Base-by-base conservation (phyloP, 768 basidiomycete genomes). In the Pisolithus marmoratus region DNA sequence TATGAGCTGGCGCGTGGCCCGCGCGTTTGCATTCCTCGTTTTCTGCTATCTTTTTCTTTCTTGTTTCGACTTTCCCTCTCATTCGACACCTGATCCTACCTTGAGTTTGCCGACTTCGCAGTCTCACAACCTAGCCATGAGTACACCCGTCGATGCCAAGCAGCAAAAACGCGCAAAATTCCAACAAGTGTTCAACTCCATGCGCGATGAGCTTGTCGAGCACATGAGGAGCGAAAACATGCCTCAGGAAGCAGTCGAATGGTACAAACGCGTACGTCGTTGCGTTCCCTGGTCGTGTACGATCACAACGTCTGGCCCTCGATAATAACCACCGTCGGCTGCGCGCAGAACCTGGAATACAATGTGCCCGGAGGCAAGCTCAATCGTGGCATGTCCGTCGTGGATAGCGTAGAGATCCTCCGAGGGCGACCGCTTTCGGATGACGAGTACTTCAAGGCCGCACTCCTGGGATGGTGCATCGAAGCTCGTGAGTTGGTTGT, bases 311-410 rank as follows among this genome's bases (percentile, higher is more conserved):
- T 34, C 34, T 34, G 12, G 4, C 34, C 4, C 12, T 14, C 34
- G 34, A 34, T 34, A 34, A 34, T 34, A 15, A 34, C 14, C 52
- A 45, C 24, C 50, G 24, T 31, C 41, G 5, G 8, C 9, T 23
- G 4, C 45, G 15, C 22, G 11, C 59, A 94, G 91, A 94, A 79
- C 66, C 74, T 98, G 51, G 81, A 94, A 58, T 88, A 93, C 75
- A 98, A 97, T 70, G 87, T 90, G n/a, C 94, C 94, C 0, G 90
- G 92, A 38, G 94, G 93, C 3, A 98, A 98, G 71, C 84, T 97
- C 49, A 98, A 96, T 71, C 84, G 95, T 34, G 94, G 95, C n/a
- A 77, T 97, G 72, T 93, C 92, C 11, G 94, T 96, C 60, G 87
- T 94, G 43, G 95, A 97, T 69, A 89, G 91, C 3, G 88, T 85